These are phyloP conservation scores for Chaetomium globosum DNA, from an alignment of 2,329 filamentous ascomycete species.

Conservation along the genomic window DNA sequence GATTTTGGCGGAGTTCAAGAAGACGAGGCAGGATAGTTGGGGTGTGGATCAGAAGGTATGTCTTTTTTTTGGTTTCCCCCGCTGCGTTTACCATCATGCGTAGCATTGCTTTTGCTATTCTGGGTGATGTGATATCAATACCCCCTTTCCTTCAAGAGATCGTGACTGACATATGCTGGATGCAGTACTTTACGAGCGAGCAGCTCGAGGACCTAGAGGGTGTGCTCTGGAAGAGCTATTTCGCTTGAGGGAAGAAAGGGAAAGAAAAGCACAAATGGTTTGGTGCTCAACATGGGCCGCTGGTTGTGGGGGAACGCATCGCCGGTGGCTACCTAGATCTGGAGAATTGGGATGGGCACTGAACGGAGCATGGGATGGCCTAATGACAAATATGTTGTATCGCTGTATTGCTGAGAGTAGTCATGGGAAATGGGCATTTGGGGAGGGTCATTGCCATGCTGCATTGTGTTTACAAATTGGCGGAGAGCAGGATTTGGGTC, in stretches of 20 bases:
- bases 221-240: conserved; percentile 99
- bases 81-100: not conserved
- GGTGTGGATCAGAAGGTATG: conserved; percentile 94
- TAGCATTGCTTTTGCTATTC: not conserved
- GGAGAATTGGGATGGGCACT: not conserved
- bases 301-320: not conserved
- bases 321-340: not conserved
- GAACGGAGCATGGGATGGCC: not conserved
- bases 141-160: too few relatives aligned
- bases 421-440: not conserved
- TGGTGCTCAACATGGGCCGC: not conserved
- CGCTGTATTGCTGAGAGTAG: not conserved
- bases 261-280: not conserved
- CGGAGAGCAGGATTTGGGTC: not conserved
- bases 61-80: conserved; percentile 24
- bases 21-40: conserved; percentile 99
- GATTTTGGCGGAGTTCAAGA: conserved; percentile 96
- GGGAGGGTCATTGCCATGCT: not conserved
- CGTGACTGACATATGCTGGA: conserved; percentile 31
- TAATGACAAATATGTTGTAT: not conserved
- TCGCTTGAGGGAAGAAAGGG: conserved; percentile 63
- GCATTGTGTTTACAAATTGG: not conserved
- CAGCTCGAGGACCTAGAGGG: conserved; percentile 94
- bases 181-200: conserved; percentile 79
- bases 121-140: too few relatives aligned